Conservation (phyloP, 2,329 filamentous ascomycete genomes). For the Pyrenophora seminiperda region DNA sequence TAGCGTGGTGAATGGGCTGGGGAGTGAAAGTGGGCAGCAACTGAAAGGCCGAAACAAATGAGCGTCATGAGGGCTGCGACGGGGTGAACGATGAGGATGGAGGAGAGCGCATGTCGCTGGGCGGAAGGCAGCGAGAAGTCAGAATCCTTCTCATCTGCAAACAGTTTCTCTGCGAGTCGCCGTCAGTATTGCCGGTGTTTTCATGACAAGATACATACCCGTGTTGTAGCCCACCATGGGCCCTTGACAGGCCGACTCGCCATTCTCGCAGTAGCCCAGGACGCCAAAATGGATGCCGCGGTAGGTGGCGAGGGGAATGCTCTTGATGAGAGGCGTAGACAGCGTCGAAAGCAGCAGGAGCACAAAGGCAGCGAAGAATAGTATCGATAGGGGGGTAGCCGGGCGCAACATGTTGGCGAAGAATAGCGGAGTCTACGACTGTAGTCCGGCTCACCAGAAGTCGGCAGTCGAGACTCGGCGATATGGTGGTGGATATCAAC, state of each 20-base stretch:
- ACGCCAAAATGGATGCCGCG: constrained; percentile 84
- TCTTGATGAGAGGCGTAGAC: constrained; percentile 87
- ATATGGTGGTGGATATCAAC: constrained; percentile 20
- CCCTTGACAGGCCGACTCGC: constrained; percentile 62
- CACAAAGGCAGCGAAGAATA: constrained; percentile 84
- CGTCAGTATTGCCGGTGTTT: constrained; percentile 19
- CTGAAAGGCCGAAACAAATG: constrained; percentile 79
- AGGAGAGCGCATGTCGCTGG: constrained; percentile 72
- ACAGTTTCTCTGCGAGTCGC: constrained; percentile 52
- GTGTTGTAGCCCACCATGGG: constrained; percentile 86
- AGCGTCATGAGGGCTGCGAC: constrained; percentile 86
- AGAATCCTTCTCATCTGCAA: constrained; percentile 50
- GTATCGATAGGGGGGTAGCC: constrained; percentile 84
- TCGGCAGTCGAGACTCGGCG: constrained; percentile 35
- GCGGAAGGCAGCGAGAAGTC: constrained; percentile 70
- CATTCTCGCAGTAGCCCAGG: constrained; percentile 79
- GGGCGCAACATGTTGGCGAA: constrained; percentile 77
- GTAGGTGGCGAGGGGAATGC: constrained; percentile 81
- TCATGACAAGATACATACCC: constrained; percentile 60
- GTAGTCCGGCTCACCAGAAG: constrained; percentile 36
- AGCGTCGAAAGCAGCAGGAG: constrained; percentile 84
- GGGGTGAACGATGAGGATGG: constrained; percentile 90
- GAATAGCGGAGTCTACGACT: constrained; percentile 23
- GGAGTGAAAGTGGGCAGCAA: constrained; percentile 81
- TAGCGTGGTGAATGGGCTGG: constrained; percentile 90